These are phyloP conservation scores for Aspergillus vadensis DNA, from an alignment of 2,329 filamentous ascomycete species.

Conservation along the genomic window DNA sequence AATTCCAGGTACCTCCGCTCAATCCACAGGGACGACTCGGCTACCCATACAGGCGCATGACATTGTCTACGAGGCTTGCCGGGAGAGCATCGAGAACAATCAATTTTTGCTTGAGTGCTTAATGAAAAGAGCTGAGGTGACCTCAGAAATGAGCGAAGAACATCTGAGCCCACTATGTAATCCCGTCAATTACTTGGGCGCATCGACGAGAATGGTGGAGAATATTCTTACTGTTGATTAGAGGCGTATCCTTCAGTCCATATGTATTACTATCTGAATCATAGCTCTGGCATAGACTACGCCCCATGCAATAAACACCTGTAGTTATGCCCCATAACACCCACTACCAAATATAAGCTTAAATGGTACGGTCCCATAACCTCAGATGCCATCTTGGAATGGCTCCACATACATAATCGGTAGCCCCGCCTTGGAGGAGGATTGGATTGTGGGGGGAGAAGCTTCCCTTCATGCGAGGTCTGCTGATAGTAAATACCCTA, in stretches of 20 bases:
- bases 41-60: conserved; percentile 49
- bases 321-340: neutral
- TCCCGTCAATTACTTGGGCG: conserved; percentile 50
- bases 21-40: too few relatives aligned
- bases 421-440: neutral
- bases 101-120: conserved; percentile 49
- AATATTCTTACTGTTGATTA: conserved; percentile 28
- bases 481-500: too few relatives aligned
- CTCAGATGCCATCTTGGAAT: neutral
- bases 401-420: neutral
- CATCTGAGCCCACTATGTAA: conserved; percentile 59
- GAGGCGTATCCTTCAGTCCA: neutral
- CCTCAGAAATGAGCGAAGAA: conserved; percentile 46
- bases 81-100: conserved; percentile 50
- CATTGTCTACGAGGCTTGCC: conserved; percentile 59
- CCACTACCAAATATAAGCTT: neutral
- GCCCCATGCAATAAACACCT: neutral
- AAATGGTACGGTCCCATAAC: neutral
- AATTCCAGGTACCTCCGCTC: neutral
- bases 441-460: too few relatives aligned
- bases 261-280: neutral
- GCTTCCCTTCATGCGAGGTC: too few relatives aligned
- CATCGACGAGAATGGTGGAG: conserved; percentile 37
- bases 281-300: too few relatives aligned
- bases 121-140: conserved; percentile 43